Base-by-base conservation (phyloP, 192 early-diverging fungal genomes). In the Backusella tuberculispora region DNA sequence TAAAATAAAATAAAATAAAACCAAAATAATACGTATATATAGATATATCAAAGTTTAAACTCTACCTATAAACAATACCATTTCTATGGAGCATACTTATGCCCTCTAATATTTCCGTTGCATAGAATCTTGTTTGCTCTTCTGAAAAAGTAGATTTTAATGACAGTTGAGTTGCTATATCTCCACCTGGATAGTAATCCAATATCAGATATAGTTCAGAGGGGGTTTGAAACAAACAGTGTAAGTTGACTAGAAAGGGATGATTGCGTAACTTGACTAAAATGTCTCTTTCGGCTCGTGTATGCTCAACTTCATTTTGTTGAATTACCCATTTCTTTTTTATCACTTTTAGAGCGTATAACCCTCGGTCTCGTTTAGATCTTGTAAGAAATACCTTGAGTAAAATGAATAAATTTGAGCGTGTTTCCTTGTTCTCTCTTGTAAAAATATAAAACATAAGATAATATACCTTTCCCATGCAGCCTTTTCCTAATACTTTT, bases 271-370 rank as follows among this genome's bases (percentile, higher is more conserved):
- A 19, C 4, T 47, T 45, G 8, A 85, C 82, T 8, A 93, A 80
- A 47, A 94, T 91, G 76, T 92, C 90, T 64, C 92, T 86, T 76
- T 95, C 94, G 0, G 90, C 87, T 6, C 91, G 78, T 19, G 93
- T 94, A 75, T 95, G 94, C 42, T 82, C 83, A n/a, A 95, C 83
- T 79, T 95, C 92, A 67, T 91, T 86, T 66, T 92, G 88, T 71
- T 91, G 86, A 26, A 95, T 87, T 53, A 95, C 89, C 73, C 90
- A 85, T 73, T 90, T 86, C 75, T 95, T 95, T 50, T 86, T 78
- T 14, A 95, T 88, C 12, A 92, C 88, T 75, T 95, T 95, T 85
- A 95, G 86, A 34, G 94, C 94, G 72, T 92, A 93, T 19, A 95
- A 85, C 56, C 90, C 86, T 69, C 83, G 83, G 4, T 93, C 93